A percentile compares a stretch with the other conserved stretches of the same genome.
phyloP scores from a whole-genome alignment of 345 rosid species.

The Melastoma malabathricum region DNA sequence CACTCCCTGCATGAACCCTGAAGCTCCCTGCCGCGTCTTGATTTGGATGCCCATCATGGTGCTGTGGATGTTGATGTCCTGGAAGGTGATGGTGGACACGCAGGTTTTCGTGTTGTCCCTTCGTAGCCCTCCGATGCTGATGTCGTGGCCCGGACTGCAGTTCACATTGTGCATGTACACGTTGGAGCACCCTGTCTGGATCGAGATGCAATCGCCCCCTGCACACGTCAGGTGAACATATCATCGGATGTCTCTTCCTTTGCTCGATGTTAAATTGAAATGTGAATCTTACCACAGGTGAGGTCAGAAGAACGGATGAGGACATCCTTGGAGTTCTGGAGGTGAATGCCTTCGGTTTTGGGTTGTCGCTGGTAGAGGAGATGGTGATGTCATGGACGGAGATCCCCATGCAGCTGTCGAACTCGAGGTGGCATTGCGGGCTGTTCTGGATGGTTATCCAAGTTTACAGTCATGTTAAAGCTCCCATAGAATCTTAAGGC shows the following conservation, averaged over 20 bases:
- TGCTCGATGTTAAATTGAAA: not conserved
- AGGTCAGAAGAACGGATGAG: slow-evolving; percentile 51
- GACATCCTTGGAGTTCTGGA: slow-evolving; percentile 80
- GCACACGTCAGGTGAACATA: slow-evolving; percentile 19
- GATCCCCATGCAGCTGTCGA: slow-evolving; percentile 76
- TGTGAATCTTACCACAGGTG: slow-evolving; percentile 67
- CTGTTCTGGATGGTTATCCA: slow-evolving; percentile 90
- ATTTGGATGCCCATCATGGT: slow-evolving; percentile 89
- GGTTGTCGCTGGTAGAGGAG: slow-evolving; percentile 85
- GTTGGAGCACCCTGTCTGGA: slow-evolving; percentile 87
- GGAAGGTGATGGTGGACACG: slow-evolving; percentile 78
- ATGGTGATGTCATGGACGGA: slow-evolving; percentile 56
- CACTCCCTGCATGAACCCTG: slow-evolving; percentile 78
- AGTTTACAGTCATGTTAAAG: slow-evolving; percentile 65
- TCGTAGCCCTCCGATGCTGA: slow-evolving; percentile 92
- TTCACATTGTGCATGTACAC: slow-evolving; percentile 69
- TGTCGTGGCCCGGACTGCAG: slow-evolving; percentile 98
- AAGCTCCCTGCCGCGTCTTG: slow-evolving; percentile 99
- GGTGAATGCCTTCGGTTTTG: slow-evolving; percentile 91
- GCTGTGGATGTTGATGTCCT: slow-evolving; percentile 64
- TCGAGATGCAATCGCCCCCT: slow-evolving; percentile 93
- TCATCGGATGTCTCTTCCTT: not conserved
- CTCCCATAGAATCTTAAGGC: slow-evolving; percentile 95
- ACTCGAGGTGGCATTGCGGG: slow-evolving; percentile 96
- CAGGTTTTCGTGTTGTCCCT: slow-evolving; percentile 74